Evolutionary conservation across 1,284 basidiomycete genomes (phyloP).

Genomic region (Agaricales sp.): DNA sequence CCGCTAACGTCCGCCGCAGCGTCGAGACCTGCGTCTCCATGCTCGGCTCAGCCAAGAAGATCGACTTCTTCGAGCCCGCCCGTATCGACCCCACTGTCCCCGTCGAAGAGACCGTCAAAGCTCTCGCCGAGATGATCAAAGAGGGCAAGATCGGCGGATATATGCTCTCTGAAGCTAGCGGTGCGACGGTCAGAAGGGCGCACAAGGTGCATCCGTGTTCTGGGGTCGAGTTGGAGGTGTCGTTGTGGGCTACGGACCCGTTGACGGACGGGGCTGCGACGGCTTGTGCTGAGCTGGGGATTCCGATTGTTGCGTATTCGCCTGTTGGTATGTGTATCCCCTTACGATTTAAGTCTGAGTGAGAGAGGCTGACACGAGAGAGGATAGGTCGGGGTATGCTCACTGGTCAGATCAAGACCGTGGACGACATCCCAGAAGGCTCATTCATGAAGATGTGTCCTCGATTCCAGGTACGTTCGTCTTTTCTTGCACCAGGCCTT

Average conservation of each 20-base stretch:
- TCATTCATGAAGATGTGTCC: background rate
- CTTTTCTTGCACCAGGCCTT: background rate
- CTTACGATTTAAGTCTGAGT: background rate
- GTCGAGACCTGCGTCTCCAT: constrained; percentile 19
- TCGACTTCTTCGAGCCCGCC: constrained; percentile 24
- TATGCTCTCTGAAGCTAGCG: constrained; percentile 24
- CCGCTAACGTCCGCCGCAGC: constrained; percentile 12
- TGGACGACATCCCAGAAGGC: constrained; percentile 29
- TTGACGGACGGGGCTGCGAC: constrained; percentile 19
- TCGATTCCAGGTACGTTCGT: constrained; percentile 1
- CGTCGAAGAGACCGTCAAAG: constrained; percentile 12
- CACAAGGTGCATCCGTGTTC: constrained; percentile 33
- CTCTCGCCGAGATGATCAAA: constrained; percentile 9
- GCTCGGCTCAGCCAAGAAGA: constrained; percentile 20
- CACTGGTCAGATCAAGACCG: constrained; percentile 34
- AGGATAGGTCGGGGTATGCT: constrained; percentile 43
- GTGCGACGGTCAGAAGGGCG: constrained; percentile 28
- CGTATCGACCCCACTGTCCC: constrained; percentile 12
- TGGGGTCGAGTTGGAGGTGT: constrained; percentile 43
- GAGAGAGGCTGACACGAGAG: background rate
- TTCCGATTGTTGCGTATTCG: constrained; percentile 46
- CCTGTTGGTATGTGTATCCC: constrained; percentile 18
- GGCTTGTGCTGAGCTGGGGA: constrained; percentile 30
- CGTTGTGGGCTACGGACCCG: constrained; percentile 28
- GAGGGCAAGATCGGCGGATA: constrained; percentile 21